phyloP scores from a whole-genome alignment of 768 basidiomycete genomes.

The Ramaria rubella region DNA sequence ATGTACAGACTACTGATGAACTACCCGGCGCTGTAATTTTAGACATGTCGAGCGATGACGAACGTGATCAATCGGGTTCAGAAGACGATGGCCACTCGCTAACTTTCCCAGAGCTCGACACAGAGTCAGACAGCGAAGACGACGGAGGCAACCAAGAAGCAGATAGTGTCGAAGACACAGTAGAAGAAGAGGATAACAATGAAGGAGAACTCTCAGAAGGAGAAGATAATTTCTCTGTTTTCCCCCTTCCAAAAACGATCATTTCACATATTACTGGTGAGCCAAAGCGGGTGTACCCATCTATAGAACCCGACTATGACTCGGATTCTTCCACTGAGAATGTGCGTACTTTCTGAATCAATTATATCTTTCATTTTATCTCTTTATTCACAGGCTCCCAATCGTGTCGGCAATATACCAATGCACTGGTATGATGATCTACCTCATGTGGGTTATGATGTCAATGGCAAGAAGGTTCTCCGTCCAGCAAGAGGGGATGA shows the following conservation, averaged over 20 bases:
- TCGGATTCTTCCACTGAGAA: slow-evolving; percentile 91
- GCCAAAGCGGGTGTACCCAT: slow-evolving; percentile 75
- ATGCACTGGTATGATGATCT: slow-evolving; percentile 99
- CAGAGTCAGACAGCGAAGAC: slow-evolving; percentile 29
- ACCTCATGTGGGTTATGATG: slow-evolving; percentile 96
- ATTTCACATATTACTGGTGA: slow-evolving; percentile 80
- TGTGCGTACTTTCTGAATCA: slow-evolving; percentile 38
- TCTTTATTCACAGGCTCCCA: slow-evolving; percentile 59
- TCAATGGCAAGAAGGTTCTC: slow-evolving; percentile 89
- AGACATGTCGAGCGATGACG: slow-evolving; percentile 75
- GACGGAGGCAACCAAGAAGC: slow-evolving; percentile 32
- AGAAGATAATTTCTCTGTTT: slow-evolving; percentile 40
- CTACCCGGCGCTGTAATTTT: slow-evolving; percentile 41
- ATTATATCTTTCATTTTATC: slow-evolving; percentile 8
- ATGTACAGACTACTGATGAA: slow-evolving; percentile 31
- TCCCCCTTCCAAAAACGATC: slow-evolving; percentile 60
- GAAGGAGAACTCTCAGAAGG: slow-evolving; percentile 30
- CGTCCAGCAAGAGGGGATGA: slow-evolving; percentile 95
- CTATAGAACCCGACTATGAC: slow-evolving; percentile 87
- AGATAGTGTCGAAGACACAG: slow-evolving; percentile 30
- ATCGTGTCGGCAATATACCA: slow-evolving; percentile 90
- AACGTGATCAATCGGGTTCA: slow-evolving; percentile 11
- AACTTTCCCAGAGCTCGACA: slow-evolving; percentile 60
- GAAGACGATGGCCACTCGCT: slow-evolving; percentile 57
- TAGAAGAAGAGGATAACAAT: slow-evolving; percentile 29